Evolutionary conservation across 2,329 filamentous ascomycete species (phyloP), one percentile per base, ranked within the genome.

Genomic region (Alternaria metachromatica): DNA sequence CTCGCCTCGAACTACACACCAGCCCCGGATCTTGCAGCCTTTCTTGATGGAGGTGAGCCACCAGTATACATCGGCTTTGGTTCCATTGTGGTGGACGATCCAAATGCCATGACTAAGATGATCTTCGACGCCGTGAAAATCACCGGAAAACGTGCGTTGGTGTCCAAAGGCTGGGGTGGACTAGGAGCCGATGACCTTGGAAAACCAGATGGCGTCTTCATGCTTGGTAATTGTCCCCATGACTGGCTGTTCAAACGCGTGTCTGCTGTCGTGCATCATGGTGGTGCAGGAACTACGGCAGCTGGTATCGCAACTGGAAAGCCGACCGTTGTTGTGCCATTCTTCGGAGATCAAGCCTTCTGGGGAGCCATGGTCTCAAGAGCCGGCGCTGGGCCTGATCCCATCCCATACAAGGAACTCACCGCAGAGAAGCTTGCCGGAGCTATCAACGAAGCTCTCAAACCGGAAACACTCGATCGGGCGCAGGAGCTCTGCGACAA

Each of bases 111-210:
- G 76, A 82, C 80, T 0, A 74, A 74, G 18, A 63, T 81, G 70
- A 82, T 82, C 33, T 80, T 81, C 59, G 78, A 81, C 13, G 80
- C 80, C 6, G 77, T 82, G 13, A 79, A 78, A 54, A 83, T 85
- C 10, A 85, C 89, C 0, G 91, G 91, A 1, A 86, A 92, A n/a
- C 86, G 93, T 60, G 93, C 93, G 2, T 82, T 97, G 1, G 90
- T 97, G 1, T 95, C 92, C 0, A 94, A 95, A 74, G 94, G 93
- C 15, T 97, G 93, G 94, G 93, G 93, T 53, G 93, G 93, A 0
- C 84, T 97, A 8, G 93, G 93, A 28, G 90, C 88, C 0, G 91
- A 93, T 37, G 73, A 80, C 25, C 71, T 71, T 84, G 88, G 30
- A 1, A 75, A 93, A n/a, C 92, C 92, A 0, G 88, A 93, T 3